Percentiles rank a stretch among this genome's conserved stretches.
These are phyloP conservation scores for Aegilops tauschii DNA, from an alignment of 176 grass and related monocot genomes.

Conservation along the genomic window DNA sequence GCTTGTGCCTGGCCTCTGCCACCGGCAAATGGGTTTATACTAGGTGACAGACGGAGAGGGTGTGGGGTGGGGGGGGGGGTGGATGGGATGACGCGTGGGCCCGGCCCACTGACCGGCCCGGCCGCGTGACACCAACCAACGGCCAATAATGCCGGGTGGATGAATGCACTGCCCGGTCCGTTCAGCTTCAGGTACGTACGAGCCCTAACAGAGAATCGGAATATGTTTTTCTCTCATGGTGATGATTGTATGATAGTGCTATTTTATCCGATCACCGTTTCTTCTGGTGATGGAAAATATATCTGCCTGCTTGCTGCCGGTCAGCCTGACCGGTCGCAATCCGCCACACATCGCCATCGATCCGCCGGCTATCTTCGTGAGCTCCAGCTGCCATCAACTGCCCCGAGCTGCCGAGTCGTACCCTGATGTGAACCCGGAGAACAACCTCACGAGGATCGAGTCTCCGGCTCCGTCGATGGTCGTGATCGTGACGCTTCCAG, in stretches of 20 bases:
- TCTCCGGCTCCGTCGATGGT: no score
- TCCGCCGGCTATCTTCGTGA: no score
- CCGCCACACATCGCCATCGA: no score
- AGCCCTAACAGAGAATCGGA: background rate
- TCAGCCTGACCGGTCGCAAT: background rate
- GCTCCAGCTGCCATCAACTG: background rate
- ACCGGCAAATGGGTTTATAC: conserved; percentile 28
- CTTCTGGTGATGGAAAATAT: no score
- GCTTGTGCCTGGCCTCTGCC: background rate
- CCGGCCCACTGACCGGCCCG: background rate
- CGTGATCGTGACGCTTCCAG: background rate
- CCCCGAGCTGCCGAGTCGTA: background rate
- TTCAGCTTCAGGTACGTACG: background rate
- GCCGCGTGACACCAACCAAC: background rate
- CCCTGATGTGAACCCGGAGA: no score
- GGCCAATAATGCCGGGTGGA: background rate
- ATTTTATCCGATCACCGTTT: no score
- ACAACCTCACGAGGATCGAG: no score
- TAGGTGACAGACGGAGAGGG: background rate
- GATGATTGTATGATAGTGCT: no score
- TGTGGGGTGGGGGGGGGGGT: background rate
- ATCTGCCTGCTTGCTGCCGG: background rate
- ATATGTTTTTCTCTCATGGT: background rate
- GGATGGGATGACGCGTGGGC: conserved; percentile 1
- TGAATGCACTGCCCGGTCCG: background rate